These are phyloP conservation scores for Calendula officinalis DNA, from an alignment of 129 eudicot species.

Conservation along the genomic window DNA sequence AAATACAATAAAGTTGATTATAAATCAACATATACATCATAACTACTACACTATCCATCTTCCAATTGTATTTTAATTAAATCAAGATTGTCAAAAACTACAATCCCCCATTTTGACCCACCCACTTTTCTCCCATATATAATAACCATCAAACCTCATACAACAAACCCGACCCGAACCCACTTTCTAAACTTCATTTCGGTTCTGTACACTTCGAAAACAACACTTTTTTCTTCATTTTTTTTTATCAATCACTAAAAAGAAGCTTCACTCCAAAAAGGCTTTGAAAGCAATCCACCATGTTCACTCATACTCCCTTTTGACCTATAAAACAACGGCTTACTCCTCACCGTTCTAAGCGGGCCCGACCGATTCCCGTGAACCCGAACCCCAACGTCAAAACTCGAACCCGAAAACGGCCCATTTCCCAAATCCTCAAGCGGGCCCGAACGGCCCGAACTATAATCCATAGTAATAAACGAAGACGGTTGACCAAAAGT, in stretches of 20 bases:
- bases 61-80: conserved; percentile 39
- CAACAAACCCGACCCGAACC: conserved; percentile 27
- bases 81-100: conserved; percentile 48
- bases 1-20: conserved; percentile 23
- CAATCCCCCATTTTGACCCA: conserved; percentile 17
- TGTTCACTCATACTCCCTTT: conserved; percentile 88
- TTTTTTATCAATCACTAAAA: conserved; percentile 17
- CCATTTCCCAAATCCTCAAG: conserved; percentile 66
- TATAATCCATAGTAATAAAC: conserved; percentile 85
- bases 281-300: conserved; percentile 53
- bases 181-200: conserved; percentile 32
- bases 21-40: conserved; percentile 40
- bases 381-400: conserved; percentile 39
- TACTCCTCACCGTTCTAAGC: conserved; percentile 66
- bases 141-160: conserved; percentile 29
- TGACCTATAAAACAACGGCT: conserved; percentile 59
- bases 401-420: conserved; percentile 59
- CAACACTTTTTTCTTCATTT: conserved; percentile 21
- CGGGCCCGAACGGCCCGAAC: conserved; percentile 88
- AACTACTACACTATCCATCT: conserved; percentile 24
- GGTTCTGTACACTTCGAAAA: conserved; percentile 63
- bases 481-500: conserved; percentile 64
- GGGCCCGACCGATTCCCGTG: conserved; percentile 90
- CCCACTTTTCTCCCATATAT: conserved; percentile 13
- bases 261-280: conserved; percentile 64